These are phyloP conservation scores for Schizophyllum commune DNA, from an alignment of 1,284 basidiomycete genomes.

Conservation along the genomic window DNA sequence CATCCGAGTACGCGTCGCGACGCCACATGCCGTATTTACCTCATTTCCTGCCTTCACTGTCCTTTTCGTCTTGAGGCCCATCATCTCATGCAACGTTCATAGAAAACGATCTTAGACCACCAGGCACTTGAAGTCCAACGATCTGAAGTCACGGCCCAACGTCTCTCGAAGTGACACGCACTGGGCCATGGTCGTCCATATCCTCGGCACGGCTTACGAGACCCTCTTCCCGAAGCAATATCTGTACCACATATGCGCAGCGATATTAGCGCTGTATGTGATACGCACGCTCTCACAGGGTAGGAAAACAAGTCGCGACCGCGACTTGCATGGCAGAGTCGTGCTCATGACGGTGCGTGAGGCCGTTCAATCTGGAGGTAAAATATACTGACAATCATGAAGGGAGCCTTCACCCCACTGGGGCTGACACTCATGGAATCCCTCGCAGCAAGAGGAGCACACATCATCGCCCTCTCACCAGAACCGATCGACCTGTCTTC, in stretches of 20 bases:
- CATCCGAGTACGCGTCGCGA: too few species aligned
- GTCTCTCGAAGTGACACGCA: too few species aligned
- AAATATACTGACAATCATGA: neutral
- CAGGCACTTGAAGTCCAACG: too few species aligned
- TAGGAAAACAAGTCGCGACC: constrained; percentile 56
- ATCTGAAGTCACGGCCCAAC: too few species aligned
- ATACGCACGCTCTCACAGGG: constrained; percentile 59
- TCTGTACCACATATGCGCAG: neutral
- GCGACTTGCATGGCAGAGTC: constrained; percentile 62
- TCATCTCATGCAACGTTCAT: too few species aligned
- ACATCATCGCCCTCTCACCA: constrained; percentile 57
- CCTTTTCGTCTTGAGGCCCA: too few species aligned
- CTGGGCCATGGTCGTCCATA: neutral
- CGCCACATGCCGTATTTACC: too few species aligned
- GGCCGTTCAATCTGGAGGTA: neutral
- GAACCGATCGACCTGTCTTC: neutral
- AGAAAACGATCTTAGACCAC: too few species aligned
- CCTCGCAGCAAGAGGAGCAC: constrained; percentile 64
- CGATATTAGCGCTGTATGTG: neutral
- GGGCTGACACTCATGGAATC: constrained; percentile 59
- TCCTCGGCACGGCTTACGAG: neutral
- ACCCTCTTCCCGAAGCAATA: neutral
- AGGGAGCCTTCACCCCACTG: constrained; percentile 70
- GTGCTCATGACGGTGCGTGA: constrained; percentile 59
- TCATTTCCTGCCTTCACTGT: too few species aligned